phyloP scores from a whole-genome alignment of 1,284 basidiomycete species.

The Hortiboletus rubellus region DNA sequence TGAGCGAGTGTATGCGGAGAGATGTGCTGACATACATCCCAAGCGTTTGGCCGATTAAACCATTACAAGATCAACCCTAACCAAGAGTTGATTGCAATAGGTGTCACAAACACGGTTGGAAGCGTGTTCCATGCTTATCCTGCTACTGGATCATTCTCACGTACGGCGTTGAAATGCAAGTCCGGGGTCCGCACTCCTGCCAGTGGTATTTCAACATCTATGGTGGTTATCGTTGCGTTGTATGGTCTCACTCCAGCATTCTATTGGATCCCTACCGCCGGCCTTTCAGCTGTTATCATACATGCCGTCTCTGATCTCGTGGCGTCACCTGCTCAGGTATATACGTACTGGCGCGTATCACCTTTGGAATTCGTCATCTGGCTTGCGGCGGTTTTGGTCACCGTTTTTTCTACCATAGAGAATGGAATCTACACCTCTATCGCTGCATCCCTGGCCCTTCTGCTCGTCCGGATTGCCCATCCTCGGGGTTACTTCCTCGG shows the following conservation, averaged over 20 bases:
- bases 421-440: conserved; percentile 95
- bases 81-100: conserved; percentile 97
- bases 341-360: conserved; percentile 90
- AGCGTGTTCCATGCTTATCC: conserved; percentile 91
- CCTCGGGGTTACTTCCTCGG: conserved; percentile 93
- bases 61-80: conserved; percentile 98
- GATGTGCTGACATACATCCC: conserved; percentile 13
- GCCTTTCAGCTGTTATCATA: conserved; percentile 91
- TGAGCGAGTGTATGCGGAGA: not conserved
- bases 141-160: conserved; percentile 97
- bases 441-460: conserved; percentile 75
- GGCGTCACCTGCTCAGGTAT: conserved; percentile 85
- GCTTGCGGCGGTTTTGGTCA: conserved; percentile 84
- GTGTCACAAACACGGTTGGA: conserved; percentile 90
- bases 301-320: conserved; percentile 94
- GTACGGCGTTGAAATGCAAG: conserved; percentile 94
- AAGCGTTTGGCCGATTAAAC: conserved; percentile 94
- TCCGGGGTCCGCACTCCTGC: conserved; percentile 94
- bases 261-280: conserved; percentile 82
- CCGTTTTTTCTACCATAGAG: conserved; percentile 88
- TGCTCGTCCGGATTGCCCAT: conserved; percentile 88
- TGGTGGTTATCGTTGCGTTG: conserved; percentile 91
- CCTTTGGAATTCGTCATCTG: conserved; percentile 95
- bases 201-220: conserved; percentile 84
- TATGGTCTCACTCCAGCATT: conserved; percentile 93